Conservation (phyloP, 2,329 filamentous ascomycete genomes). For the Aureobasidium namibiae region DNA sequence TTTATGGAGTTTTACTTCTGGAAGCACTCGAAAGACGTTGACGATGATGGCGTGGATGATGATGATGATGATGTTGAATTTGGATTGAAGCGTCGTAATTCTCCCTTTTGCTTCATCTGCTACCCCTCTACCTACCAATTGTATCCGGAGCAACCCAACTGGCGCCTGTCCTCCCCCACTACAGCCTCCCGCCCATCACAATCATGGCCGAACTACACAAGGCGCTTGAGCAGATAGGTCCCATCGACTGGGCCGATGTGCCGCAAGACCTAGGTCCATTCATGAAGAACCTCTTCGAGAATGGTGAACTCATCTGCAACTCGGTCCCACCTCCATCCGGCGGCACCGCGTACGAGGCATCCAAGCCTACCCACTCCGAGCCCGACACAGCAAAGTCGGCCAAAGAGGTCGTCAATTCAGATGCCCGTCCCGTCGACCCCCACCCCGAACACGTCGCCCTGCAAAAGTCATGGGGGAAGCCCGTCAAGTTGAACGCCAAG, state of each 20-base stretch:
- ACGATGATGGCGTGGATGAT: slow-evolving; percentile 3
- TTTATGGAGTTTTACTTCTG: slow-evolving; percentile 5
- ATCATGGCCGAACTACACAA: slow-evolving; percentile 36
- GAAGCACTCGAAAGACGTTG: not conserved
- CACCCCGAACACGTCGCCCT: slow-evolving; percentile 50
- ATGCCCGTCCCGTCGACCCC: slow-evolving; percentile 41
- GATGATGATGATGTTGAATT: slow-evolving; percentile 1
- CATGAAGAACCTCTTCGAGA: slow-evolving; percentile 33
- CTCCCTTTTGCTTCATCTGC: not conserved
- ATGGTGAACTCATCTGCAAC: slow-evolving; percentile 64
- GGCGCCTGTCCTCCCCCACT: not conserved
- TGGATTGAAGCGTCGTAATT: not conserved
- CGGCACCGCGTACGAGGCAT: slow-evolving; percentile 35
- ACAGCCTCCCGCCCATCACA: not conserved
- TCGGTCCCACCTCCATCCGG: slow-evolving; percentile 58
- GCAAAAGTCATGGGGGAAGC: slow-evolving; percentile 79
- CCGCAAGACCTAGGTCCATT: slow-evolving; percentile 35
- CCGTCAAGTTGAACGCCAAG: slow-evolving; percentile 60
- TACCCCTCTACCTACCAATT: not conserved
- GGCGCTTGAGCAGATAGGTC: slow-evolving; percentile 36
- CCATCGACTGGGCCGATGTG: slow-evolving; percentile 37
- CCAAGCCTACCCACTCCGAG: slow-evolving; percentile 50
- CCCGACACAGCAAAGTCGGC: slow-evolving; percentile 43
- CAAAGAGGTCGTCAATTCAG: slow-evolving; percentile 45
- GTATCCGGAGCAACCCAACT: not conserved